Base-by-base conservation (phyloP, 106 monocot species). In the Allium fistulosum region DNA sequence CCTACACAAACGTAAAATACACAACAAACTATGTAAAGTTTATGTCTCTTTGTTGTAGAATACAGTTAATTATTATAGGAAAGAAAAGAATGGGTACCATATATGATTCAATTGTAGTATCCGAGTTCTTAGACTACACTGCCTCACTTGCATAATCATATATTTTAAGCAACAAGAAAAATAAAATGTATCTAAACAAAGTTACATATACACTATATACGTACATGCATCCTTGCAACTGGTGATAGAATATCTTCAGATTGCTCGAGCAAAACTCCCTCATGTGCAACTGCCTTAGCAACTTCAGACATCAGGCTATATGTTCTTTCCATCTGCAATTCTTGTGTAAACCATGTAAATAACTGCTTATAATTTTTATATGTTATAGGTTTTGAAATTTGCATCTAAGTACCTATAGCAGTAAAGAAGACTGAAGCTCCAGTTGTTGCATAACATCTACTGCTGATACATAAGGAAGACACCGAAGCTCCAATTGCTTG, bases 221-320 rank as follows among this genome's bases (percentile, higher is more conserved):
- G 83, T 81, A 86, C 93, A 59, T 93, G 83, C 69, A 89, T 58
- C 22, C 72, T 72, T 56, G 83, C 83, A 49, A 84, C 71, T 17
- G 72, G 69, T 37, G 86, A 81, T 28, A 93, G 66, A 52, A 93
- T 65, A 53, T 84, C 79, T 62, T 80, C 81, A 6, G 76, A 86
- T 59, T 89, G 83, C 49, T 75, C 69, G 74, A 93, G 71, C 66
- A 89, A 74, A 49, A 72, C 77, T 68, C 66, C 77, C 65, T 93
- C 93, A 78, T 71, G 69, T 62, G 76, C 81, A 46, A 80, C 77
- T 63, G 81, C 52, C 69, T 86, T 77, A 45, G 81, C 78, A 9
- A 93, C 77, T 74, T 86, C 89, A 15, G 81, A 71, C 48, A 86
- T 73, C 70, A 89, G 49, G 8, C 60, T 69, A 66, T 70, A 77